These are phyloP conservation scores for Cutaneotrichosporon spelunceum DNA, from an alignment of 1,284 basidiomycete species.

Conservation along the genomic window DNA sequence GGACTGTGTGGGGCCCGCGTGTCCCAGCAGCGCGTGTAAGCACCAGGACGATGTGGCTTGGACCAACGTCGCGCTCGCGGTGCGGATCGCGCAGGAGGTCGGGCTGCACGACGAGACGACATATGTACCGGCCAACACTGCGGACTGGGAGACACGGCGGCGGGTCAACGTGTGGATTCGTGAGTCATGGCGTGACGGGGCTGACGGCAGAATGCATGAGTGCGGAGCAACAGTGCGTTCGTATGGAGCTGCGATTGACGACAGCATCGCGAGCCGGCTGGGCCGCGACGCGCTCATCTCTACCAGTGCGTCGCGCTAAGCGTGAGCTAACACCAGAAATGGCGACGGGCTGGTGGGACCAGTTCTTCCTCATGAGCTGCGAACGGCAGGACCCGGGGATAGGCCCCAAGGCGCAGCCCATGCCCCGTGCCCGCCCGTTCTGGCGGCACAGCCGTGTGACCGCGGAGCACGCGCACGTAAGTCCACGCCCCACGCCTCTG, in stretches of 20 bases:
- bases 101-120: slow-evolving; percentile 24
- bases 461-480: slow-evolving; percentile 11
- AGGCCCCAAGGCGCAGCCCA: neutral
- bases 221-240: slow-evolving; percentile 25
- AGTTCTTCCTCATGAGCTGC: slow-evolving; percentile 7
- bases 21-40: slow-evolving; percentile 15
- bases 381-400: neutral
- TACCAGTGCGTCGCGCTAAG: neutral
- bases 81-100: slow-evolving; percentile 27
- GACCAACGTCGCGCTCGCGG: slow-evolving; percentile 26
- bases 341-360: slow-evolving; percentile 27
- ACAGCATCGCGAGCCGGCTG: slow-evolving; percentile 23
- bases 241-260: neutral
- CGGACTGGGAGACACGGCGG: slow-evolving; percentile 15
- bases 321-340: slow-evolving; percentile 14
- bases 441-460: slow-evolving; percentile 5
- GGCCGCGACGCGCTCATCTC: slow-evolving; percentile 24
- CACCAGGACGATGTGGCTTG: slow-evolving; percentile 26
- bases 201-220: slow-evolving; percentile 23
- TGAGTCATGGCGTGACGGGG: slow-evolving; percentile 6
- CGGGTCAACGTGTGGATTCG: slow-evolving; percentile 24
- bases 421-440: neutral
- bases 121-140: slow-evolving; percentile 8
- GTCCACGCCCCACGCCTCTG: neutral
- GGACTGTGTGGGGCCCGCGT: slow-evolving; percentile 9